Conservation (phyloP, 768 basidiomycete species). For the Kwoniella bestiolae region DNA sequence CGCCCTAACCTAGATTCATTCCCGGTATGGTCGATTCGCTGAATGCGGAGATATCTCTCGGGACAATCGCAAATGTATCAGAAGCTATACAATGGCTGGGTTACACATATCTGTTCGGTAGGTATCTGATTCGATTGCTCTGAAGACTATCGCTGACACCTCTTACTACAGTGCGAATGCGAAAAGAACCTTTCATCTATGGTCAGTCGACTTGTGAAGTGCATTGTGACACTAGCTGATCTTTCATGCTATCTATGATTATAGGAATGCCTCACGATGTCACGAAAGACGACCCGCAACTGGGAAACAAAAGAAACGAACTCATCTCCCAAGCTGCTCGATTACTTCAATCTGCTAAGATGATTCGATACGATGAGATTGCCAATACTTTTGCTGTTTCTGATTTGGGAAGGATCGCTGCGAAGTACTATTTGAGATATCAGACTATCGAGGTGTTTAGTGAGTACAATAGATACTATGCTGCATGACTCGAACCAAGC, state of each 20-base stretch:
- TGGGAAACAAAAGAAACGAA: slow-evolving; percentile 71
- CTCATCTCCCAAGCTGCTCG: slow-evolving; percentile 71
- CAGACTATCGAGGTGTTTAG: slow-evolving; percentile 84
- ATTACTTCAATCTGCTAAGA: slow-evolving; percentile 69
- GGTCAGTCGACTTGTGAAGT: slow-evolving; percentile 61
- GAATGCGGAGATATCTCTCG: slow-evolving; percentile 93
- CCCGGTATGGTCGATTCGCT: slow-evolving; percentile 84
- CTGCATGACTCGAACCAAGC: too few species aligned
- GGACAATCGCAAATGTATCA: slow-evolving; percentile 81
- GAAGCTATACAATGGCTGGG: slow-evolving; percentile 95
- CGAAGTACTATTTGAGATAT: slow-evolving; percentile 91
- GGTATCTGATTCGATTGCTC: slow-evolving; percentile 1
- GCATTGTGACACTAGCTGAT: slow-evolving; percentile 15
- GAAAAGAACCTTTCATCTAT: slow-evolving; percentile 83
- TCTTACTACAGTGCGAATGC: slow-evolving; percentile 72
- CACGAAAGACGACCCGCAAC: slow-evolving; percentile 70
- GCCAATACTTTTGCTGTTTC: slow-evolving; percentile 71
- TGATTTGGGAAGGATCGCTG: slow-evolving; percentile 94
- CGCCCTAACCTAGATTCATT: slow-evolving; percentile 64
- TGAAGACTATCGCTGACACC: neutral
- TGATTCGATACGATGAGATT: slow-evolving; percentile 75
- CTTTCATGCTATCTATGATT: neutral
- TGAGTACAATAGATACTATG: slow-evolving; percentile 36
- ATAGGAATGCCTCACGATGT: slow-evolving; percentile 76
- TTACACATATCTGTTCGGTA: slow-evolving; percentile 85